Conservation (phyloP, 1,139 yeast species). For the Blastobotrys raffinosifermentans region DNA sequence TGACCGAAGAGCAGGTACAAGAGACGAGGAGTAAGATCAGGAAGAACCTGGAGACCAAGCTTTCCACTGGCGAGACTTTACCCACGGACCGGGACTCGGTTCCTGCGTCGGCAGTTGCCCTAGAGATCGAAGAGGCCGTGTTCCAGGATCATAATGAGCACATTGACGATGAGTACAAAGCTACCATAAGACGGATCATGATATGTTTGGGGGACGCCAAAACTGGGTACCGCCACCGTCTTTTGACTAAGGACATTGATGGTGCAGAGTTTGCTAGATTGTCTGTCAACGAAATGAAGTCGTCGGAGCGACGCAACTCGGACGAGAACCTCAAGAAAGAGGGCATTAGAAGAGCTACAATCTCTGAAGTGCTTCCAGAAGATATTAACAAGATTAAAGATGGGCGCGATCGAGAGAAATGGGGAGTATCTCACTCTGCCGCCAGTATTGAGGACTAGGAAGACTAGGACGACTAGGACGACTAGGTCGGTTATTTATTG, state of each 20-base stretch:
- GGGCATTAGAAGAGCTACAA: constrained; percentile 19
- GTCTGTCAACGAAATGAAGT: constrained; percentile 18
- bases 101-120: constrained; percentile 12
- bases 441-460: constrained; percentile 41
- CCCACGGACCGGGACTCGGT: not conserved
- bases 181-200: constrained; percentile 17
- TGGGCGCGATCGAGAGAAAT: constrained; percentile 39
- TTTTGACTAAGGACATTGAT: constrained; percentile 14
- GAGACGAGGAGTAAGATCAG: constrained; percentile 7
- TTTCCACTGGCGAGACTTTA: not conserved
- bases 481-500: no score
- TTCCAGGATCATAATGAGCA: constrained; percentile 10
- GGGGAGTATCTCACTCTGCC: constrained; percentile 44
- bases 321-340: constrained; percentile 21
- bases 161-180: constrained; percentile 16
- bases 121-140: constrained; percentile 16
- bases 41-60: constrained; percentile 3
- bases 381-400: constrained; percentile 33
- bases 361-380: constrained; percentile 19
- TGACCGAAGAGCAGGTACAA: constrained; percentile 15
- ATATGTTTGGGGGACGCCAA: constrained; percentile 18
- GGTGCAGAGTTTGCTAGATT: constrained; percentile 18
- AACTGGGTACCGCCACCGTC: constrained; percentile 12
- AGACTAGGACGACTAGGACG: no score
- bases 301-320: constrained; percentile 16